Conservation (phyloP, 2,329 filamentous ascomycete species). For the Chaetomium olivaceum region DNA sequence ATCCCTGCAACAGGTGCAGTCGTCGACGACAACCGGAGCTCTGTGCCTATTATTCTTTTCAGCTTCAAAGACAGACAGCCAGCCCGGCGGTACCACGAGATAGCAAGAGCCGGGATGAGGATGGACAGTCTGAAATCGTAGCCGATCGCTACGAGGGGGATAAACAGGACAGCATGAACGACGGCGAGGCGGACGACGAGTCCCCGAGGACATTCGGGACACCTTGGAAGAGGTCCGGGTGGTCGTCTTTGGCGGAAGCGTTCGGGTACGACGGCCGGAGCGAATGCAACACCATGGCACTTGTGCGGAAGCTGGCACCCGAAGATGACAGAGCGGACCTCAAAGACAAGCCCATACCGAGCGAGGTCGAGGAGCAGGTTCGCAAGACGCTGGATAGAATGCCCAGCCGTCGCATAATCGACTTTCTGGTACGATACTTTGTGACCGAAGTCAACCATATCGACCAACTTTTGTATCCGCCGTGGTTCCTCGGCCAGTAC, state of each 20-base stretch:
- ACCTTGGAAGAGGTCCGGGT: not conserved
- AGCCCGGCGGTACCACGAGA: not conserved
- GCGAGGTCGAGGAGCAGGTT: not conserved
- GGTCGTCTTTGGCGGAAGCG: not conserved
- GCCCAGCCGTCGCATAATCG: not conserved
- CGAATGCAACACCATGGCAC: not conserved
- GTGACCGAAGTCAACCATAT: not conserved
- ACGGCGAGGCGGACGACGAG: not conserved
- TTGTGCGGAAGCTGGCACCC: not conserved
- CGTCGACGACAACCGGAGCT: not conserved
- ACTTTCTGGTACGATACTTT: not conserved
- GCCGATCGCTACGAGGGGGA: not conserved
- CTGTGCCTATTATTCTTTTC: not conserved
- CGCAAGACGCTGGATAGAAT: not conserved
- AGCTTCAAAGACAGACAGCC: not conserved
- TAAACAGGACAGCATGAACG: not conserved
- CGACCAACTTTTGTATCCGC: not conserved
- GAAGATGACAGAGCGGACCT: not conserved
- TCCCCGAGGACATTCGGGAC: not conserved
- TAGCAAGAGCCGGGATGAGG: not conserved
- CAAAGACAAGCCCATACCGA: not conserved
- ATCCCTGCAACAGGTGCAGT: not conserved
- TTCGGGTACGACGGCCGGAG: not conserved
- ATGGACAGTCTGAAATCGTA: not conserved
- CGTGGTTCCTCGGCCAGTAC: not conserved